A percentile compares a stretch with the other conserved stretches of the same genome.
Evolutionary conservation across 257 asterid genomes (phyloP).

Genomic region (Lavandula angustifolia): DNA sequence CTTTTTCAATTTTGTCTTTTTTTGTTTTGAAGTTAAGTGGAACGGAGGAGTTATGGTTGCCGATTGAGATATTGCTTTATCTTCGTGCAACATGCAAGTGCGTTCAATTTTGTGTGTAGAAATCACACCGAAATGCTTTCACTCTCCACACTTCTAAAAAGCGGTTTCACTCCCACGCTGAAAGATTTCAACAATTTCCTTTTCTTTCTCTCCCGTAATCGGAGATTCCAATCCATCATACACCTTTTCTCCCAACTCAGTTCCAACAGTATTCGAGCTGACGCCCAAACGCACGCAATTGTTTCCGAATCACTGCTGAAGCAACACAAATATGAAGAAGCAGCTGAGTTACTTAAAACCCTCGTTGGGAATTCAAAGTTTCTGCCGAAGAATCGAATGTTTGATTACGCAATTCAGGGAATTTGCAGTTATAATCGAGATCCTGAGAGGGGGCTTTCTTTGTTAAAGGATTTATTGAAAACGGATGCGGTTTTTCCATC

Average conservation of each 20-base stretch:
- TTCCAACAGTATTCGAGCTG: conserved; percentile 42
- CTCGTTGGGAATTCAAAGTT: conserved; percentile 33
- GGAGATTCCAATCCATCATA: conserved; percentile 49
- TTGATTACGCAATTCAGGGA: conserved; percentile 61
- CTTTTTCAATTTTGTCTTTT: neutral
- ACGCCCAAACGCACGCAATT: conserved; percentile 46
- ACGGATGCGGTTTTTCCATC: conserved; percentile 49
- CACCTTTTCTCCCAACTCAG: conserved; percentile 54
- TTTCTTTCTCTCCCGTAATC: conserved; percentile 44
- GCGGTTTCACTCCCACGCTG: conserved; percentile 61
- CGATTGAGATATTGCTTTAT: neutral
- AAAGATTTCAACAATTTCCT: conserved; percentile 60
- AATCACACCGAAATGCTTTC: conserved; percentile 37
- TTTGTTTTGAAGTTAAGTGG: neutral
- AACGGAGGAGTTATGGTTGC: neutral
- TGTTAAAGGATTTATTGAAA: conserved; percentile 46
- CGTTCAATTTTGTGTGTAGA: neutral
- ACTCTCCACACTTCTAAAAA: conserved; percentile 55
- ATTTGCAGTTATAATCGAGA: conserved; percentile 45
- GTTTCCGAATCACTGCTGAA: conserved; percentile 52
- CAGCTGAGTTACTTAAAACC: conserved; percentile 49
- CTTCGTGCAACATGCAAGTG: neutral
- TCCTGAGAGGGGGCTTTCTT: conserved; percentile 57
- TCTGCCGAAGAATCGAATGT: conserved; percentile 41
- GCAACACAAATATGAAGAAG: conserved; percentile 53